Conservation (phyloP, 768 basidiomycete species). For the Dendrothele bispora region DNA sequence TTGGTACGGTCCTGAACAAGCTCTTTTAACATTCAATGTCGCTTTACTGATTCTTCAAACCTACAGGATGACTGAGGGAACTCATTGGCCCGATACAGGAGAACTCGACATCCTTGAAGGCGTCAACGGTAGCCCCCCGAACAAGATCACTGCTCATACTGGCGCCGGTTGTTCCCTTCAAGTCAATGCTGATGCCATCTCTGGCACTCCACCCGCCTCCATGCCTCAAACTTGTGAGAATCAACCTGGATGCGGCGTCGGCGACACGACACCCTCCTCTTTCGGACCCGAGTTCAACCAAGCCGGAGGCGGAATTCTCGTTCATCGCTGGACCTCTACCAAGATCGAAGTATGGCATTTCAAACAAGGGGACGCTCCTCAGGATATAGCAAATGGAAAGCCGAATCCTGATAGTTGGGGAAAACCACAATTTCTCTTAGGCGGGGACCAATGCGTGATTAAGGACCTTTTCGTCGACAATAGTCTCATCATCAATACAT, state of each 20-base stretch:
- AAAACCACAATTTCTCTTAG: slow-evolving; percentile 29
- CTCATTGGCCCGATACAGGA: not conserved
- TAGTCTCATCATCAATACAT: slow-evolving; percentile 30
- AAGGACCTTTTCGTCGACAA: slow-evolving; percentile 27
- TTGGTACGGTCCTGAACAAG: slow-evolving; percentile 12
- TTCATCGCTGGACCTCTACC: slow-evolving; percentile 24
- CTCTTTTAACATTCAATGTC: not conserved
- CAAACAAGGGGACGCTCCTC: slow-evolving; percentile 25
- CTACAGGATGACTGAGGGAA: slow-evolving; percentile 27
- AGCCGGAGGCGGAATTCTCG: slow-evolving; percentile 28
- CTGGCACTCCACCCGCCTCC: slow-evolving; percentile 24
- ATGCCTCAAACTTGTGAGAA: slow-evolving; percentile 22
- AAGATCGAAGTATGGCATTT: slow-evolving; percentile 32
- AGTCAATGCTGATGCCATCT: slow-evolving; percentile 15
- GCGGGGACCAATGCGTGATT: slow-evolving; percentile 29
- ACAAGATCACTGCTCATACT: slow-evolving; percentile 51
- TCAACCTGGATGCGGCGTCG: slow-evolving; percentile 28
- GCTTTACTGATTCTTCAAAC: slow-evolving; percentile 24
- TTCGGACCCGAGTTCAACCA: slow-evolving; percentile 18
- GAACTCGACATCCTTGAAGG: slow-evolving; percentile 60
- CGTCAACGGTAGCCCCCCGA: slow-evolving; percentile 42
- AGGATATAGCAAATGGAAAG: slow-evolving; percentile 20
- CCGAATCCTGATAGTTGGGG: slow-evolving; percentile 29
- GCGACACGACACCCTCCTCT: slow-evolving; percentile 14
- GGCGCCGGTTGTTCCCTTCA: slow-evolving; percentile 29